Conservation (phyloP, 139 green algal genomes). For the Coccomyxa sp. region DNA sequence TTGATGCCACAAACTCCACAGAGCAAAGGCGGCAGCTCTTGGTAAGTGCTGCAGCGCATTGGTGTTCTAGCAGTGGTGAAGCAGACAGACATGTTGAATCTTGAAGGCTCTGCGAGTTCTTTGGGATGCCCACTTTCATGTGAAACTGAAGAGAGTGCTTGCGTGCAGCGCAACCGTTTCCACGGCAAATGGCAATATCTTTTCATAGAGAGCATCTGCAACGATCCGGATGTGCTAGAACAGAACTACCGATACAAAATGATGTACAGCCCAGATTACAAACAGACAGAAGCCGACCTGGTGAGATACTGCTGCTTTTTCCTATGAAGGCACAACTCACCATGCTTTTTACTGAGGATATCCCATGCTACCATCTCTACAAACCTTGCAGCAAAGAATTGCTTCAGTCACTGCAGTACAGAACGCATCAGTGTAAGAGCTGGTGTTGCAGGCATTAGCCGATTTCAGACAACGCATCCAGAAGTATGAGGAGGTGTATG, state of each 20-base stretch:
- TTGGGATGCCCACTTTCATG: background rate
- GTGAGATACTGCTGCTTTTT: slow-evolving; percentile 18
- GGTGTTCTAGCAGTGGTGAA: background rate
- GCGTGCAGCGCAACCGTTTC: slow-evolving; percentile 55
- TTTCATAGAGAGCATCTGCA: slow-evolving; percentile 96
- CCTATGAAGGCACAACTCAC: too few species aligned
- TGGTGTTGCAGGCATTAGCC: slow-evolving; percentile 41
- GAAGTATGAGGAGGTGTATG: slow-evolving; percentile 89
- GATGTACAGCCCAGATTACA: slow-evolving; percentile 85
- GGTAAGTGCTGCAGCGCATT: slow-evolving; percentile 18
- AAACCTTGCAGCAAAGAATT: background rate
- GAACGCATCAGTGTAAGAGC: too few species aligned
- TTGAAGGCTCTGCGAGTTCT: too few species aligned
- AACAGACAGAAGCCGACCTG: slow-evolving; percentile 53
- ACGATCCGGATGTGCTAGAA: slow-evolving; percentile 74
- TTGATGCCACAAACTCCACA: slow-evolving; percentile 96
- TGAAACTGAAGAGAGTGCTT: background rate
- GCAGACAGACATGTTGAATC: background rate
- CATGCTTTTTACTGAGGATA: too few species aligned
- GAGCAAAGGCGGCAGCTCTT: slow-evolving; percentile 62
- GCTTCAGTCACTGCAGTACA: background rate
- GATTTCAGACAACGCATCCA: slow-evolving; percentile 84
- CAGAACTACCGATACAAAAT: slow-evolving; percentile 91
- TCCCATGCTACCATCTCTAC: too few species aligned
- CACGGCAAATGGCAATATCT: slow-evolving; percentile 79